Evolutionary conservation across 164 flowering plant species (phyloP).

Genomic region (Vitis vinifera): DNA sequence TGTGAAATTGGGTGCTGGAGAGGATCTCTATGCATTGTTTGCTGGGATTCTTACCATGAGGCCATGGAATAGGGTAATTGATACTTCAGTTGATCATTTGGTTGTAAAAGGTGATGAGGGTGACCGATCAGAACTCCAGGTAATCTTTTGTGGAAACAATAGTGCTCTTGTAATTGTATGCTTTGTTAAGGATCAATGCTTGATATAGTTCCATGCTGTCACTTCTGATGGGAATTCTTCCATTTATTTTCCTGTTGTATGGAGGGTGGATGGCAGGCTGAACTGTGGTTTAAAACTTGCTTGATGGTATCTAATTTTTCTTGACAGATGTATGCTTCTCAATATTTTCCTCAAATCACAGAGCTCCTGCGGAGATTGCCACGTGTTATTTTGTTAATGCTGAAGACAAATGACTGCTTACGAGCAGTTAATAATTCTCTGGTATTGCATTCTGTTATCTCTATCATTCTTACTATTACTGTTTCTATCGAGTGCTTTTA

Average conservation of each 20-base stretch:
- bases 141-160: slow-evolving; percentile 17
- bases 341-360: slow-evolving; percentile 82
- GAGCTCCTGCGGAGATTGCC: slow-evolving; percentile 88
- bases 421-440: slow-evolving; percentile 72
- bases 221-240: too few species aligned
- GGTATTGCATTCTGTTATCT: slow-evolving; percentile 32
- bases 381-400: slow-evolving; percentile 83
- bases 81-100: slow-evolving; percentile 84
- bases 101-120: slow-evolving; percentile 64
- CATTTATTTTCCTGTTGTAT: too few species aligned
- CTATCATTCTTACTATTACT: not conserved
- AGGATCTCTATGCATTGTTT: slow-evolving; percentile 84
- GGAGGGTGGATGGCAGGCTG: not conserved
- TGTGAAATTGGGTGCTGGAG: slow-evolving; percentile 94
- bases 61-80: slow-evolving; percentile 89
- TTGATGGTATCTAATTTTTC: slow-evolving; percentile 4
- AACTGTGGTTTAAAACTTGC: not conserved
- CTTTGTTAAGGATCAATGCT: not conserved
- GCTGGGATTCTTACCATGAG: slow-evolving; percentile 97
- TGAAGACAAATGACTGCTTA: slow-evolving; percentile 95
- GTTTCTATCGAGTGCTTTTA: not conserved
- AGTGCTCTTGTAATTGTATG: not conserved
- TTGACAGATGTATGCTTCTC: slow-evolving; percentile 92
- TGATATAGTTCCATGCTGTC: not conserved
- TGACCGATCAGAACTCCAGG: slow-evolving; percentile 92